Base-by-base conservation (phyloP, 176 grass and related monocot genomes). In the Rhynchospora breviuscula region DNA sequence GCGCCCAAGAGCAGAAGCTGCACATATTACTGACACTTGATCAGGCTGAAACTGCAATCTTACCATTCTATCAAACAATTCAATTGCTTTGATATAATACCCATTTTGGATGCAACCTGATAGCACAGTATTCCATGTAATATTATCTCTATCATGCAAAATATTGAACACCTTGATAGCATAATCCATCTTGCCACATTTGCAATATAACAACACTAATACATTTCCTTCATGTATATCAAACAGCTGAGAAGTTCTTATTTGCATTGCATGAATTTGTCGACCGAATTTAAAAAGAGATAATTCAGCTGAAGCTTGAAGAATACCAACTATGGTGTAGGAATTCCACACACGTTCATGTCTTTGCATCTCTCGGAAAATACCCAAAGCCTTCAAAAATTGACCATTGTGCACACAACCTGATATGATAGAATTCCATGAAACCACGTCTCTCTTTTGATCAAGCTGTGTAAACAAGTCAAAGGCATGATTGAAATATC, bases 51-150 rank as follows among this genome's bases (percentile, higher is more conserved):
- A 94, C 22, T 86, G 87, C 44, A 76, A 25, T 60, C 47, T 26
- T 74, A 94, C 62, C 84, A 91, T 91, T 87, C 88, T 76, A 59
- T 71, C 23, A 85, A 94, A 89, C 85, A 93, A 81, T 0, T 82
- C 10, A 19, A 94, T 31, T 48, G 85, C 85, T 82, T 93, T 85
- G 54, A 64, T 79, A 59, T 86, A 94, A 26, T 82, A 87, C 62
- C 90, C 59, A 10, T 98, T 98, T 64, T 98, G 90, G 79, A 98
- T 65, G 5, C 87, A 98, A 70, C 90, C 89, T 21, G 95, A 93
- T 29, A 98, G 89, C 89, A 94, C 87, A 56, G 95, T 93, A 68
- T 94, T 98, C 92, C 95, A 98, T 62, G 95, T 93, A 80, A 98
- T 84, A 77, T 91, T 84, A 59, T 94, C 92, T 79, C 81, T 94